Percentiles rank a stretch among this genome's conserved stretches.
Evolutionary conservation across 352 stramenopile genomes (phyloP).

Genomic region (Pythium scleroteichum): DNA sequence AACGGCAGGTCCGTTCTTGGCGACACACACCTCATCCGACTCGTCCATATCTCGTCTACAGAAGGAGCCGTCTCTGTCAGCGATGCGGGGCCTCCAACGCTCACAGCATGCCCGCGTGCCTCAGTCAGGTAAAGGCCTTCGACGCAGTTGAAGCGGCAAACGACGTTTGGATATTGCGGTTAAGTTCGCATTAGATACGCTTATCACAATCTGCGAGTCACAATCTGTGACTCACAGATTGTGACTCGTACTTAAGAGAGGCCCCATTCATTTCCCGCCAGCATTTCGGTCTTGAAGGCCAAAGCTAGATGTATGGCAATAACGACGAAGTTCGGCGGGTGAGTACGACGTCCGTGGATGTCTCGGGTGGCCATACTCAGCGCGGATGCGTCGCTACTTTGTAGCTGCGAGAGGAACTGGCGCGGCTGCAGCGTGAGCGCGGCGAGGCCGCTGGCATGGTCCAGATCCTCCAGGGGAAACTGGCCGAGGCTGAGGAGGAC

Average conservation of each 20-base stretch:
- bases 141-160: conserved; percentile 17
- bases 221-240: neutral
- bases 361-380: neutral
- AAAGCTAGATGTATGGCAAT: conserved; percentile 20
- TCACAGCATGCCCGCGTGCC: neutral
- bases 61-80: neutral
- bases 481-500: conserved; percentile 53
- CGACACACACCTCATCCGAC: conserved; percentile 42
- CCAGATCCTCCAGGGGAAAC: conserved; percentile 47
- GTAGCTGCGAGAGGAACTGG: conserved; percentile 37
- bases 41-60: conserved; percentile 41
- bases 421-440: conserved; percentile 49
- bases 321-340: conserved; percentile 27
- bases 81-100: neutral
- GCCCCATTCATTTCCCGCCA: conserved; percentile 4
- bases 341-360: neutral
- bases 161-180: conserved; percentile 24
- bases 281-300: conserved; percentile 5
- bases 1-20: neutral
- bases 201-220: neutral
- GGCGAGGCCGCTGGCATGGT: conserved; percentile 55
- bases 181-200: conserved; percentile 20
- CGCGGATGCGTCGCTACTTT: neutral
- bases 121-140: neutral
- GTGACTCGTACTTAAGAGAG: conserved; percentile 6